Base-by-base conservation (phyloP, 805 yeast species). In the Hanseniaspora mollemarum region DNA sequence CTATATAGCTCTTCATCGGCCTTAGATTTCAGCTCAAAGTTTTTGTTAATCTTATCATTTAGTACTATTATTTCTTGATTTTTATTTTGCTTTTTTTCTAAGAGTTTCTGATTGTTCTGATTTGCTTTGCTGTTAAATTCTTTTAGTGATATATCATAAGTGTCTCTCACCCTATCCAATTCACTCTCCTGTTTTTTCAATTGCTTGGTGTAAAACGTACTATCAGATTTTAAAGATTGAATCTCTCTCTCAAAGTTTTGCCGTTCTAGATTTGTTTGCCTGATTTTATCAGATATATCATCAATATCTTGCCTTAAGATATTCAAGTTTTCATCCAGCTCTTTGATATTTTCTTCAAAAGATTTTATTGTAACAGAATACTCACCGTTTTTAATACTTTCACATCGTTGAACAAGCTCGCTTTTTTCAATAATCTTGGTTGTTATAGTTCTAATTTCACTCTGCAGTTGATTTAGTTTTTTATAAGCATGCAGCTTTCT, bases 51-150 rank as follows among this genome's bases (percentile, higher is more conserved):
- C 37, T 58, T 56, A 22, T 51, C 44, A 28, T 55, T 52, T 4
- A 61, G 55, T 41, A 60, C 60, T 12, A 51, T 38, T 26, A 58
- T 49, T 43, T 64, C 60, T 2, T 45, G 49, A 25, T 57, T 58
- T 40, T 58, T 61, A 19, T 49, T 54, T 16, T 60, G 59, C 43
- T 52, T 62, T 26, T 54, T 54, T 12, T 48, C 16, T 9, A 59
- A 59, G n/a, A 67, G 56, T 45, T 57, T 64, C 8, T 62, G 62
- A 8, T 58, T 55, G 45, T 58, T 67, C 5, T 40, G 40, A 8
- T 38, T 32, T 6, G 63, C 59, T 32, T 57, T 55, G 8, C 50
- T 39, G 1, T 55, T 55, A 6, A 55, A 49, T 0, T 45, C 37
- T 12, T 38, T 33, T 3, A 61, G 55, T 9, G 58, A 59, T n/a